A percentile compares a stretch with the other conserved stretches of the same genome.
These are phyloP conservation scores for Penicillium expansum DNA, from an alignment of 2,329 filamentous ascomycete genomes.

Conservation along the genomic window DNA sequence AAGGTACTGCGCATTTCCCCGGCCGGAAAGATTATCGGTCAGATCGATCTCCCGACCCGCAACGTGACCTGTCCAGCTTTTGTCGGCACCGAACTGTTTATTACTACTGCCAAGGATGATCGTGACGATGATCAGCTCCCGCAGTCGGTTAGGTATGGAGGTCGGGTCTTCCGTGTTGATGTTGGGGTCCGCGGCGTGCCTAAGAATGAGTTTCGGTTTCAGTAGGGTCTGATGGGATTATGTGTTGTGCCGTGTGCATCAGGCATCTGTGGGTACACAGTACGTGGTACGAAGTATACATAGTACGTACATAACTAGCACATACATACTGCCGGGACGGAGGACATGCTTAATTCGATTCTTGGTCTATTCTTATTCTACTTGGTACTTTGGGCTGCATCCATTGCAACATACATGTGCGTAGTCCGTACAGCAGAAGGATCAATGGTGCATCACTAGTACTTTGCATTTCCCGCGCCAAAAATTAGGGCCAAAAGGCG, in stretches of 20 bases:
- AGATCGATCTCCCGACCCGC: conserved; percentile 71
- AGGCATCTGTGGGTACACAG: not conserved
- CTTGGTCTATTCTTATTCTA: not conserved
- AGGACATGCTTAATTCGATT: not conserved
- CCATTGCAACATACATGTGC: not conserved
- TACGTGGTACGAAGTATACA: not conserved
- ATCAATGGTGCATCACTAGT: conserved; percentile 6
- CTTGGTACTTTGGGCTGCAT: not conserved
- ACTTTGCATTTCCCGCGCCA: not conserved
- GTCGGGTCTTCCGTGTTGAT: conserved; percentile 72
- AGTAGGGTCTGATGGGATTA: conserved; percentile 10
- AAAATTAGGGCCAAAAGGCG: conserved; percentile 1
- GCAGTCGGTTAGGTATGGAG: conserved; percentile 62
- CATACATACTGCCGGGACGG: not conserved
- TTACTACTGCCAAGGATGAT: conserved; percentile 74
- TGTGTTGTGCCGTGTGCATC: not conserved
- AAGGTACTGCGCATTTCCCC: conserved; percentile 72
- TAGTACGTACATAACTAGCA: not conserved
- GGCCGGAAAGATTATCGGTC: conserved; percentile 67
- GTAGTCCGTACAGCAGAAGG: not conserved
- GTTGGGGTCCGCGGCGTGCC: conserved; percentile 68
- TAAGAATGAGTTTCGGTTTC: conserved; percentile 63
- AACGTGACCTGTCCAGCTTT: conserved; percentile 82
- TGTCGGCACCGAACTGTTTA: conserved; percentile 69
- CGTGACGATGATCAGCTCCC: conserved; percentile 59